Evolutionary conservation across 2,329 filamentous ascomycete species (phyloP), one percentile per base, ranked within the genome.

Genomic region (Aschersonia sp.): DNA sequence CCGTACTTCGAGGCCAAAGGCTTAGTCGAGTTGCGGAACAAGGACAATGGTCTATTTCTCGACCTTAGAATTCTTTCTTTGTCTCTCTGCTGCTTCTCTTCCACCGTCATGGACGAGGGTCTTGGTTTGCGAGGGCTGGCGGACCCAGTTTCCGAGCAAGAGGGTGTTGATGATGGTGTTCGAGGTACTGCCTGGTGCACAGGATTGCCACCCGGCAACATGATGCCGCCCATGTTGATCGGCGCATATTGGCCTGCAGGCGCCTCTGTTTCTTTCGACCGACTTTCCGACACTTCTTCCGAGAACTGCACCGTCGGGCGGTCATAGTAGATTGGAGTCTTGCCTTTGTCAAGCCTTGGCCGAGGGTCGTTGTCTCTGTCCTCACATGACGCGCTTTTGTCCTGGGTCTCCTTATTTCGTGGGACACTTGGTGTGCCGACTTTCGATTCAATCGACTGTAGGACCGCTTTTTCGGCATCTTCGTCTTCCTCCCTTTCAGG

Each of bases 191-290:
- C 41, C 30, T 44, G 42, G 9, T 44, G 31, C 10, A 43, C 35
- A 35, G 30, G 29, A 40, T 49, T 52, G 12, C 50, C 48, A 10
- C 50, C 47, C 11, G 50, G 50, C 10, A 49, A 6, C 4, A 47
- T 10, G 10, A 50, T 47, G 42, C 49, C 47, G 14, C 49, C 49
- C 37, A 50, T n/a, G 29, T 30, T 35, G 2, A 47, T 9, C 5
- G 47, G 45, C 11, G 44, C 44, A 46, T 43, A 40, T 29, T 35
- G 7, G 30, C 5, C 37, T 10, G 42, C 44, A 5, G 39, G 32
- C 10, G 41, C 22, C n/a, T 43, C 42, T 4, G 9, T 31, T 22
- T 30, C 42, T 9, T 43, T 43, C 8, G 10, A 22, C 40, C 14
- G 40, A 41, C 11, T 14, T 14, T 37, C 8, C 35, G 35, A 12